Conservation (phyloP, 805 yeast species). For the Pichia scutulata region DNA sequence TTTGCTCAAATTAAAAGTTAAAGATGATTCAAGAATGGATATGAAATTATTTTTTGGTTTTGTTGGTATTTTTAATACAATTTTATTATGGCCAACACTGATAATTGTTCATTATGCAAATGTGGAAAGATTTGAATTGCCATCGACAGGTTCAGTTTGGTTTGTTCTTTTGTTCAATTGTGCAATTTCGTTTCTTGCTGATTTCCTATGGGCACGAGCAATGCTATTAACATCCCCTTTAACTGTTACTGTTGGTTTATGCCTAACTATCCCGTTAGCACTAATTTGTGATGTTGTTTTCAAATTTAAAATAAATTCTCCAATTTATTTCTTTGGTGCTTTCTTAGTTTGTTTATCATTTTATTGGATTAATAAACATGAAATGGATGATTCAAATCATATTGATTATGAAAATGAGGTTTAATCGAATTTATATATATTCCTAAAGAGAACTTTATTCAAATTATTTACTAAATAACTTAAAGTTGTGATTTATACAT, state of each 20-base stretch:
- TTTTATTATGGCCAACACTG: constrained; percentile 78
- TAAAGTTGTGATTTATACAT: neutral
- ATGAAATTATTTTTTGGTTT: constrained; percentile 90
- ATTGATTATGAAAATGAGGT: neutral
- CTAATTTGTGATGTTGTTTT: constrained; percentile 83
- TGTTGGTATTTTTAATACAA: constrained; percentile 77
- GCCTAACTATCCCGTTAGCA: constrained; percentile 90
- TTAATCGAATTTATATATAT: neutral
- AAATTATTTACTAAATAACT: neutral
- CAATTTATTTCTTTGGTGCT: constrained; percentile 73
- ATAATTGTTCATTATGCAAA: constrained; percentile 55
- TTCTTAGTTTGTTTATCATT: constrained; percentile 72
- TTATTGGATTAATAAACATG: constrained; percentile 73
- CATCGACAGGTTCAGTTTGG: constrained; percentile 45
- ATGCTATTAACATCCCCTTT: constrained; percentile 89
- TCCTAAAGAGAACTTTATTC: too few relatives aligned
- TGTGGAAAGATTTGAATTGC: constrained; percentile 66
- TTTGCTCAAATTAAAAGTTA: constrained; percentile 63
- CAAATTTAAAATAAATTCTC: constrained; percentile 53
- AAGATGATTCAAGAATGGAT: constrained; percentile 67
- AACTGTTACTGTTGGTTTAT: constrained; percentile 91
- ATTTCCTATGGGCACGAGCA: constrained; percentile 93
- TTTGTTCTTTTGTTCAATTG: constrained; percentile 57
- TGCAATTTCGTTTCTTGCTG: constrained; percentile 73
- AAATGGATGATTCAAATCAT: constrained; percentile 43